A percentile compares a stretch with the other conserved stretches of the same genome.
Conservation (phyloP, 306 rosid genomes). For the cucumber (Cucumis sativus) region Cucumber_9930_V3 NC_026655.2:27740501-27741000, state of each 20-base stretch:
- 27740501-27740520: too few species aligned
- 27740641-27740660: slow-evolving; percentile 64
- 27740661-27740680: slow-evolving; percentile 45
- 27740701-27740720: background rate
- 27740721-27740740: background rate
- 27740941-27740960: background rate
- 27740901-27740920: background rate
- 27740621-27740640: slow-evolving; percentile 1
- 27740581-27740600: background rate
- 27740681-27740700: slow-evolving; percentile 40
- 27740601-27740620: background rate
- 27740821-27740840: slow-evolving; percentile 80
- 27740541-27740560: background rate
- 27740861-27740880: background rate
- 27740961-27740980: slow-evolving; percentile 7
- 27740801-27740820: slow-evolving; percentile 96
- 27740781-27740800: slow-evolving; percentile 85
- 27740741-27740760: slow-evolving; percentile 23
- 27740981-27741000: slow-evolving; percentile 63
- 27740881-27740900: background rate
- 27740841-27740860: background rate
- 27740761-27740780: slow-evolving; percentile 73
- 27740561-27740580: background rate
- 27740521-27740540: background rate
- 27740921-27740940: background rate